These are phyloP conservation scores for Cyathus striatus DNA, from an alignment of 768 basidiomycete genomes.

Conservation along the genomic window DNA sequence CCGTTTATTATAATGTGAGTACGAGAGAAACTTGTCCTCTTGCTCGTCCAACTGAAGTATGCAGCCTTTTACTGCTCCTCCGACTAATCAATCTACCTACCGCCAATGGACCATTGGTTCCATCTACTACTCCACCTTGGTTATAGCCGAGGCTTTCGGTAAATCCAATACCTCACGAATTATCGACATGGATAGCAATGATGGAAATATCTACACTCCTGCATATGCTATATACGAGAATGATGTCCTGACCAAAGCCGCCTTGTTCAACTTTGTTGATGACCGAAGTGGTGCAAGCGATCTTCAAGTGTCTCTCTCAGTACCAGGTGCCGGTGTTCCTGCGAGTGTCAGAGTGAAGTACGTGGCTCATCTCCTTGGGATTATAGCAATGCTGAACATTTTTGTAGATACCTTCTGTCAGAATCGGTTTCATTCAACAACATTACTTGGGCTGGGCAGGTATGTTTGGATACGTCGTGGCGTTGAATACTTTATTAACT, in stretches of 20 bases:
- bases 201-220: slow-evolving; percentile 51
- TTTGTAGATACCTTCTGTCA: slow-evolving; percentile 46
- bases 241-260: slow-evolving; percentile 53
- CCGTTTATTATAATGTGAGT: slow-evolving; percentile 63
- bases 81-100: slow-evolving; percentile 52
- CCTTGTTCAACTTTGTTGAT: slow-evolving; percentile 67
- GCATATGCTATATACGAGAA: slow-evolving; percentile 73
- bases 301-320: slow-evolving; percentile 43
- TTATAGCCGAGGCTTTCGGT: slow-evolving; percentile 66
- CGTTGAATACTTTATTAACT: not conserved
- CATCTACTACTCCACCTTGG: slow-evolving; percentile 69
- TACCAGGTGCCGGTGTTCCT: slow-evolving; percentile 33
- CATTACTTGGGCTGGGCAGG: slow-evolving; percentile 61
- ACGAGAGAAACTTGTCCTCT: not conserved
- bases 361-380: slow-evolving; percentile 8
- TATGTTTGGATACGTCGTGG: slow-evolving; percentile 11
- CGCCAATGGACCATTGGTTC: slow-evolving; percentile 75
- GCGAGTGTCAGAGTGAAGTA: slow-evolving; percentile 53
- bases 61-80: slow-evolving; percentile 32
- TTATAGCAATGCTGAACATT: not conserved
- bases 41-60: slow-evolving; percentile 14
- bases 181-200: slow-evolving; percentile 54
- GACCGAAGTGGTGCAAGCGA: slow-evolving; percentile 56
- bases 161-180: slow-evolving; percentile 56
- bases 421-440: slow-evolving; percentile 47